These are phyloP conservation scores for Malassezia obtusa DNA, from an alignment of 1,284 basidiomycete genomes.

Conservation along the genomic window DNA sequence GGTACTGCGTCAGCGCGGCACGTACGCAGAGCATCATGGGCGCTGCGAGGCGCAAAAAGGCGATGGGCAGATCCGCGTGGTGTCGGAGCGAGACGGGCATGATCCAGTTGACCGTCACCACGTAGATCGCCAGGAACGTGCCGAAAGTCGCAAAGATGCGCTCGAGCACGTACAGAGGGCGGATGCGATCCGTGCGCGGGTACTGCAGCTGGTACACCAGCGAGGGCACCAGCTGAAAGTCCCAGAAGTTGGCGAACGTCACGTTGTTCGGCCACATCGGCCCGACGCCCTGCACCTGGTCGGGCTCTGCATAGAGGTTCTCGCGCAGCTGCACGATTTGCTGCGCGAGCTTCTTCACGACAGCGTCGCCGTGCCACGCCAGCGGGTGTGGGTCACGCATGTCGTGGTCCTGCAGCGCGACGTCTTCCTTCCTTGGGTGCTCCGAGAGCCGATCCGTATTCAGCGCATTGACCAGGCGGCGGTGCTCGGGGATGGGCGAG, in stretches of 20 bases:
- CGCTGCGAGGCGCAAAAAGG: conserved; percentile 71
- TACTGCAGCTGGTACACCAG: conserved; percentile 95
- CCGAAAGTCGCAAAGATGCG: conserved; percentile 91
- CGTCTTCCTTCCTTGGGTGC: background rate
- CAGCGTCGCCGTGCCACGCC: conserved; percentile 61
- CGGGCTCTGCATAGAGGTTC: conserved; percentile 57
- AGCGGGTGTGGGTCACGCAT: conserved; percentile 55
- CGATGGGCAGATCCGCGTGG: conserved; percentile 18
- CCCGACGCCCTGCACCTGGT: background rate
- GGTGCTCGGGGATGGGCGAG: conserved; percentile 8
- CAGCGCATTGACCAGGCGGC: background rate
- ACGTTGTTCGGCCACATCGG: conserved; percentile 76
- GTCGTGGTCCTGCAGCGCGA: background rate
- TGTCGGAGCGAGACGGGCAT: conserved; percentile 50
- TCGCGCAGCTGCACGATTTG: conserved; percentile 68
- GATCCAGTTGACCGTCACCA: conserved; percentile 57
- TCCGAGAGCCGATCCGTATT: background rate
- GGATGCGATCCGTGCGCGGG: conserved; percentile 78
- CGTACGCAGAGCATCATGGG: conserved; percentile 68
- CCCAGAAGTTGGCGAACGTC: conserved; percentile 69
- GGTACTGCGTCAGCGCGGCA: conserved; percentile 30
- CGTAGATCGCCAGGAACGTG: conserved; percentile 73
- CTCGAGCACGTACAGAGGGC: conserved; percentile 83
- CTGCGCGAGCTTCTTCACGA: conserved; percentile 62
- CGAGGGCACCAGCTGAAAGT: conserved; percentile 81